These are phyloP conservation scores for Suhomyces kilbournensis DNA, from an alignment of 805 yeast genomes.

Conservation along the genomic window DNA sequence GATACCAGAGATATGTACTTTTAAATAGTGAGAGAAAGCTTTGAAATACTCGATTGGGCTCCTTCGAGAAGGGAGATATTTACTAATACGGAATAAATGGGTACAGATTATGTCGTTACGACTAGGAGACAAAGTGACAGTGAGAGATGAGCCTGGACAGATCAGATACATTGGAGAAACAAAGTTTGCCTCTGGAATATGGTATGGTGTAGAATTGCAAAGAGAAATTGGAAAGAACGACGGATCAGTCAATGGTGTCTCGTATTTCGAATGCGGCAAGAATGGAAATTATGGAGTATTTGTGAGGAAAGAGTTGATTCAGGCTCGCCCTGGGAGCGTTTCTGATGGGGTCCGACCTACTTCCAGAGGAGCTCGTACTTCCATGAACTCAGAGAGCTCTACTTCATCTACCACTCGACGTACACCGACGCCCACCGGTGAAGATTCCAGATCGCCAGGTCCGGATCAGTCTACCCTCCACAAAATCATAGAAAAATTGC, in stretches of 20 bases:
- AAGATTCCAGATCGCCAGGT: background rate
- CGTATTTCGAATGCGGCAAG: conserved; percentile 40
- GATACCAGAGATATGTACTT: background rate
- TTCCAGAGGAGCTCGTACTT: background rate
- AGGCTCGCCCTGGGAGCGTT: background rate
- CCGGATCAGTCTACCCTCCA: conserved; percentile 6
- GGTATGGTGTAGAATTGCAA: conserved; percentile 51
- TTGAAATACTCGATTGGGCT: background rate
- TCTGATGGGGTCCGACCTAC: background rate
- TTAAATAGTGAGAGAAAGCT: background rate
- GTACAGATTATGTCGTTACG: background rate
- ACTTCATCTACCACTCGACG: background rate
- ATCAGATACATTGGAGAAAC: conserved; percentile 54
- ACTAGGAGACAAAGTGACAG: conserved; percentile 32
- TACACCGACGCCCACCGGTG: background rate
- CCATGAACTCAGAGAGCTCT: background rate
- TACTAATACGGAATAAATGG: background rate
- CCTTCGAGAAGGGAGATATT: background rate
- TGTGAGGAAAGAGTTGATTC: conserved; percentile 39
- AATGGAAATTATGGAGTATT: conserved; percentile 45
- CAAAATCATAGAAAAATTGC: conserved; percentile 41
- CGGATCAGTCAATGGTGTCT: conserved; percentile 44
- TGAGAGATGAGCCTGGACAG: conserved; percentile 41
- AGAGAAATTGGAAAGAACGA: conserved; percentile 45
- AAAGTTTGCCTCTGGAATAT: conserved; percentile 54